Conservation (phyloP, 352 stramenopile genomes). For the Blastocystis sp. region DNA sequence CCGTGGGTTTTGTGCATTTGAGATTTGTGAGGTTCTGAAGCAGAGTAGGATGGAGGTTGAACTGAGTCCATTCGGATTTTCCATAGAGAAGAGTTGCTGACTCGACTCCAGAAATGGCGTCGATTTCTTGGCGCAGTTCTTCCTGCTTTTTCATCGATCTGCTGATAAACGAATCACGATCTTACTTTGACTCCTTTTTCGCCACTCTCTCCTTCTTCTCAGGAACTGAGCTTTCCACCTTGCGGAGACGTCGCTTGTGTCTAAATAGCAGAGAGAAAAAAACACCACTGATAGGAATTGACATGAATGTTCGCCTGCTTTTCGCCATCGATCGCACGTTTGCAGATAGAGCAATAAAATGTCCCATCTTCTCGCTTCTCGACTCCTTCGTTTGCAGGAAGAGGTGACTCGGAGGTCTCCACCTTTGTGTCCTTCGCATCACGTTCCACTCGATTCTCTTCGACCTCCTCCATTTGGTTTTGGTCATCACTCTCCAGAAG, state of each 20-base stretch:
- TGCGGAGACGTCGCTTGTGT: background rate
- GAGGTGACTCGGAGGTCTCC: background rate
- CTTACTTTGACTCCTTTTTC: background rate
- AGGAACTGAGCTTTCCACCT: background rate
- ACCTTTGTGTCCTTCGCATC: background rate
- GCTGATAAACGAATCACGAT: background rate
- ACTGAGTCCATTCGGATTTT: background rate
- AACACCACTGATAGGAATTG: background rate
- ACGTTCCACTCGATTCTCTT: too few species aligned
- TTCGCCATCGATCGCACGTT: background rate
- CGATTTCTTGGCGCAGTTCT: background rate
- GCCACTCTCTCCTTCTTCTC: background rate
- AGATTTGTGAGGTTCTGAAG: background rate
- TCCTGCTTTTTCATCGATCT: slow-evolving; percentile 36
- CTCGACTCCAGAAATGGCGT: background rate
- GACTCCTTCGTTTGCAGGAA: background rate
- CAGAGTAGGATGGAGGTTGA: background rate
- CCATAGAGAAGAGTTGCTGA: slow-evolving; percentile 12
- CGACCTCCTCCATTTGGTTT: background rate
- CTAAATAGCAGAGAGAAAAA: background rate
- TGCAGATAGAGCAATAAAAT: background rate
- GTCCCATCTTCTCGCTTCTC: background rate
- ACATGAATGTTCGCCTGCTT: background rate
- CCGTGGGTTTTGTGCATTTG: slow-evolving; percentile 68
- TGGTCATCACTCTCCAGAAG: background rate